Evolutionary conservation across 2,329 filamentous ascomycete genomes (phyloP).

Genomic region (Amylocarpus encephaloides): DNA sequence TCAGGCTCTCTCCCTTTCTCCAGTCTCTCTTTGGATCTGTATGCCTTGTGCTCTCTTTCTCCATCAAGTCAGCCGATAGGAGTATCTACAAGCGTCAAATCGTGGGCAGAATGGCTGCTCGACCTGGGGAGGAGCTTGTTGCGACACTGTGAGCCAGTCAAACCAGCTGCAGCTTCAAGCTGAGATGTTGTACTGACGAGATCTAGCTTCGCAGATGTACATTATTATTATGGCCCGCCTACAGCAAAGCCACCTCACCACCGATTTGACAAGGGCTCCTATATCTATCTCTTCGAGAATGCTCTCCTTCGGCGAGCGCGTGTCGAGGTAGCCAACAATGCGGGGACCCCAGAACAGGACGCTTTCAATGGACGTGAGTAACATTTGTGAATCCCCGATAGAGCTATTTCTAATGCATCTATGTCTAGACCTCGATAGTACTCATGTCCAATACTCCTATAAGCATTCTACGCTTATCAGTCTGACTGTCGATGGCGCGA

Average conservation of each 20-base stretch:
- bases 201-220: slow-evolving; percentile 66
- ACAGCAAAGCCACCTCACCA: slow-evolving; percentile 65
- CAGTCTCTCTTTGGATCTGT: neutral
- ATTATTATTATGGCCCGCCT: slow-evolving; percentile 71
- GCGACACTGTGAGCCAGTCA: slow-evolving; percentile 43
- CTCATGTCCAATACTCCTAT: slow-evolving; percentile 63
- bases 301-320: slow-evolving; percentile 59
- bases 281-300: slow-evolving; percentile 75
- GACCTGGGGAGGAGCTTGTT: slow-evolving; percentile 45
- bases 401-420: slow-evolving; percentile 9
- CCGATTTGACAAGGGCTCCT: slow-evolving; percentile 73
- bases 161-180: neutral
- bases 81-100: no score
- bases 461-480: slow-evolving; percentile 67
- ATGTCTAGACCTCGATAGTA: slow-evolving; percentile 55
- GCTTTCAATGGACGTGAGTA: slow-evolving; percentile 69
- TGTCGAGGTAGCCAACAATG: slow-evolving; percentile 69
- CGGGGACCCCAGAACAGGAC: slow-evolving; percentile 70
- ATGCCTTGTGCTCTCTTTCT: no score
- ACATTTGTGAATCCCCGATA: neutral
- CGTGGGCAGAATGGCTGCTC: slow-evolving; percentile 37
- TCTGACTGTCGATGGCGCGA: slow-evolving; percentile 50
- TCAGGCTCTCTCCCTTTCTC: neutral
- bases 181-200: slow-evolving; percentile 10
- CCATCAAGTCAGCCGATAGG: no score